Evolutionary conservation across 1,139 yeast species (phyloP), one percentile per base, ranked within the genome.

Genomic region (Zygosaccharomyces sapae): DNA sequence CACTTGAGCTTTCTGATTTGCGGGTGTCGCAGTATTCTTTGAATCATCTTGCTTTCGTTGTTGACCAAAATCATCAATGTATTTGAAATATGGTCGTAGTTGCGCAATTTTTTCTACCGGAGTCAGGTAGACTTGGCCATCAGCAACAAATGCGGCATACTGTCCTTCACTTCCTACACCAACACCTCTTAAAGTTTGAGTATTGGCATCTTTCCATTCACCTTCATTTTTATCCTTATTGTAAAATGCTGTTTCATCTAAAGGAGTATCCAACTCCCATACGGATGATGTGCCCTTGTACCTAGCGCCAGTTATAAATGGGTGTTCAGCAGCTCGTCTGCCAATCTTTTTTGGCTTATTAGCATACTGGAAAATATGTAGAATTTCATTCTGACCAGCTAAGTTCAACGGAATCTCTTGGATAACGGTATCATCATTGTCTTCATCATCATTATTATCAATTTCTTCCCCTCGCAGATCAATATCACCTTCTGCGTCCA

Each of bases 71-170:
- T 65, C 78, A 61, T 86, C 95, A 45, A 89, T 79, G 62, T 89
- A 86, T 54, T 76, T 77, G 69, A 92, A 88, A 52, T 79, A 77
- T 1, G 97, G 94, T 58, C 96, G 75, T 53, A 92, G 66, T 66
- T 90, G 97, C 0, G 85, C 80, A 0, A 86, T 79, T 20, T 81
- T 75, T 43, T 79, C 77, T 1, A 89, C 72, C 0, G 94, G 88
- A 1, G 80, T 68, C 52, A 90, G 66, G 43, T 86, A 81, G 12
- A 89, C 63, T 55, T 76, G 80, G 5, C 71, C 74, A 41, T 76
- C 69, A 40, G 69, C 64, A 41, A 79, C 66, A 25, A 71, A 66
- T 0, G 81, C 85, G n/a, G 74, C 71, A 62, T 78, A 79, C 55
- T 78, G 80, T 1, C 86, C 84, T 20, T 77, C 78, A 24, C 79